Percentiles rank a stretch among this genome's conserved stretches.
Evolutionary conservation across 1,284 basidiomycete genomes (phyloP).

Genomic region (Ceratorhiza oryzae-sativae): DNA sequence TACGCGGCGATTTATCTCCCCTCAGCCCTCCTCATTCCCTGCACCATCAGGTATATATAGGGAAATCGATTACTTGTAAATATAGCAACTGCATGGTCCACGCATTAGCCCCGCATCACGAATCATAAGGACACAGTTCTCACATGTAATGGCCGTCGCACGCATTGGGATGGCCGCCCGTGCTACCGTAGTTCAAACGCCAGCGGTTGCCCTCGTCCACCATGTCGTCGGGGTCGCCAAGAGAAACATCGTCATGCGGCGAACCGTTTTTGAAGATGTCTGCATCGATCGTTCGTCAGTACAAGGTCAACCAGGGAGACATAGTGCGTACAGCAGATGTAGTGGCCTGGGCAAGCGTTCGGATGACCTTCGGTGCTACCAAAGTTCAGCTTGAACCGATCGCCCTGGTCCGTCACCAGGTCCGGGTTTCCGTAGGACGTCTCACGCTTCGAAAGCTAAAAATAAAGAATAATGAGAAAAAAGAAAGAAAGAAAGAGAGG

Average conservation of each 20-base stretch:
- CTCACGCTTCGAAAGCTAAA: slow-evolving; percentile 21
- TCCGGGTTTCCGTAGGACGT: slow-evolving; percentile 27
- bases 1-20: too few relatives aligned
- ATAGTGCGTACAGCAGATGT: slow-evolving; percentile 22
- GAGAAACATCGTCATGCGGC: slow-evolving; percentile 9
- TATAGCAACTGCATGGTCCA: background rate
- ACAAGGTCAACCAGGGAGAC: background rate
- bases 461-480: too few relatives aligned
- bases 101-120: background rate
- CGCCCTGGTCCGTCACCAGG: slow-evolving; percentile 25
- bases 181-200: slow-evolving; percentile 36
- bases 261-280: slow-evolving; percentile 10
- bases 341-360: slow-evolving; percentile 32
- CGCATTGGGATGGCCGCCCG: slow-evolving; percentile 22
- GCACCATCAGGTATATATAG: too few relatives aligned
- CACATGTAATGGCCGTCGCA: slow-evolving; percentile 23
- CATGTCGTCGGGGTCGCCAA: slow-evolving; percentile 26
- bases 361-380: slow-evolving; percentile 30
- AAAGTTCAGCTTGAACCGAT: slow-evolving; percentile 34
- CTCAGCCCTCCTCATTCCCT: too few relatives aligned
- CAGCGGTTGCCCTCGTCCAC: slow-evolving; percentile 35
- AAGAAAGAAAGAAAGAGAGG: background rate
- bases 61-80: background rate
- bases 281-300: background rate
- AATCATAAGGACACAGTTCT: background rate